Percentiles rank a stretch among this genome's conserved stretches.
phyloP scores from a whole-genome alignment of 1,139 yeast genomes.

The Diutina catenulata region DNA sequence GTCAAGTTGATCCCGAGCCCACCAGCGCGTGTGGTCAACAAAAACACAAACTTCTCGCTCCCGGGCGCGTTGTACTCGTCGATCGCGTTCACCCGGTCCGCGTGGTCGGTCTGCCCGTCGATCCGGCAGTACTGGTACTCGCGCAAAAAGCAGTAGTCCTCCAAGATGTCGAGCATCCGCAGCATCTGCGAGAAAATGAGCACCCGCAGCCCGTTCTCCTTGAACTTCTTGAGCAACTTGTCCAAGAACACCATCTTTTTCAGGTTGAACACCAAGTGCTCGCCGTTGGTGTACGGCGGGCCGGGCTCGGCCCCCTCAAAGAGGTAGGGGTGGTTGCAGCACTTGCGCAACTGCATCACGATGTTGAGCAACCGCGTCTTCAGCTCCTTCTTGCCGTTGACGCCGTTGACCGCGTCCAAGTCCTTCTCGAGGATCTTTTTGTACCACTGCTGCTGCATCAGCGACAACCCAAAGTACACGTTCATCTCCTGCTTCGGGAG shows the following conservation, averaged over 20 bases:
- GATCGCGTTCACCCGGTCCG: constrained; percentile 83
- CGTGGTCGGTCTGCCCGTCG: constrained; percentile 92
- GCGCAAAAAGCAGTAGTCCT: constrained; percentile 82
- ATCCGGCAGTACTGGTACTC: constrained; percentile 83
- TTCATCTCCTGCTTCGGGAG: constrained; percentile 86
- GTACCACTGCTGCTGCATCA: constrained; percentile 91
- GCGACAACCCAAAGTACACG: constrained; percentile 86
- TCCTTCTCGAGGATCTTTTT: constrained; percentile 81
- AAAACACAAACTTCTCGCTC: constrained; percentile 71
- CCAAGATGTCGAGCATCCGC: constrained; percentile 78
- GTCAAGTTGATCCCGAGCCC: constrained; percentile 94
- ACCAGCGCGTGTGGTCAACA: constrained; percentile 96
- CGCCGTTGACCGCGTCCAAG: constrained; percentile 93
- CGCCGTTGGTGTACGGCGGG: constrained; percentile 95
- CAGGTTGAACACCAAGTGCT: constrained; percentile 75
- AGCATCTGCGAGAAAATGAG: constrained; percentile 94
- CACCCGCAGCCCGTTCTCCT: constrained; percentile 76
- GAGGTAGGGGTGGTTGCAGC: constrained; percentile 93
- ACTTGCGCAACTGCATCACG: constrained; percentile 93
- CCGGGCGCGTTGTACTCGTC: constrained; percentile 83
- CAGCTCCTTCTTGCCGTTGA: constrained; percentile 78
- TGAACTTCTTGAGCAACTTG: constrained; percentile 61
- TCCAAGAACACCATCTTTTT: constrained; percentile 89
- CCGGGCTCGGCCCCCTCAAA: constrained; percentile 99
- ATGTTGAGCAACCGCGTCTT: constrained; percentile 83